A percentile compares a stretch with the other conserved stretches of the same genome.
Conservation (phyloP, 2,329 filamentous ascomycete genomes). For the Metarhizium robertsii region DNA sequence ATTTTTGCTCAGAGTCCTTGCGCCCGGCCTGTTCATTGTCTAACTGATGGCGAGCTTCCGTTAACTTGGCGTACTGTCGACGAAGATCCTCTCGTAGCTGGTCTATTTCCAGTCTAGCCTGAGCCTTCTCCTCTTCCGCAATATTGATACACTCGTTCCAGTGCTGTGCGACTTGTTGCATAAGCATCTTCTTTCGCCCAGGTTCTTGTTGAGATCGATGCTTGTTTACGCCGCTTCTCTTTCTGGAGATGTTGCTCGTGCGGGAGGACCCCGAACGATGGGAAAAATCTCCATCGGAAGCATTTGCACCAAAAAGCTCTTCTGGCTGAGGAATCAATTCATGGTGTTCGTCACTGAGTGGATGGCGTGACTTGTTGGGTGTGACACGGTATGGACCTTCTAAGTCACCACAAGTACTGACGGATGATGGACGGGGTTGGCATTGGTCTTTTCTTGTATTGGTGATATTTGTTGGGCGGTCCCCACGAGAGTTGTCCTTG, state of each 20-base stretch:
- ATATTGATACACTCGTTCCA: constrained; percentile 26
- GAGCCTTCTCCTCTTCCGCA: constrained; percentile 18
- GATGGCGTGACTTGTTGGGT: constrained; percentile 6
- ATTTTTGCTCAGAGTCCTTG: constrained; percentile 12
- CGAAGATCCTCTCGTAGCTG: constrained; percentile 15
- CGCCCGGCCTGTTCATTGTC: constrained; percentile 16
- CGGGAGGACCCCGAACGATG: constrained; percentile 19
- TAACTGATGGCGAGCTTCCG: constrained; percentile 10
- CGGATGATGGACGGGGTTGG: constrained; percentile 8
- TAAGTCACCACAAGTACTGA: constrained; percentile 22
- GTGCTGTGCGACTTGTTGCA: constrained; percentile 21
- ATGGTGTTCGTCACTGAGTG: constrained; percentile 2
- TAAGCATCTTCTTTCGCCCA: constrained; percentile 19
- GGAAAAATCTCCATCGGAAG: background rate
- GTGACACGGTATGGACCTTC: constrained; percentile 17
- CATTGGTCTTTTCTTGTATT: background rate
- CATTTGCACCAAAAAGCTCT: background rate
- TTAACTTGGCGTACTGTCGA: constrained; percentile 7
- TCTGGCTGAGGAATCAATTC: background rate
- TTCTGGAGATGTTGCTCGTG: constrained; percentile 24
- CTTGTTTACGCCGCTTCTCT: constrained; percentile 13
- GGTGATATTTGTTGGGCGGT: background rate
- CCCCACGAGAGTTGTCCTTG: background rate
- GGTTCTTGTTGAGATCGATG: constrained; percentile 7
- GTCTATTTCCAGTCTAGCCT: constrained; percentile 17